Conservation (phyloP, 73 alveolate species). For the Paramecium pentaurelia region DNA sequence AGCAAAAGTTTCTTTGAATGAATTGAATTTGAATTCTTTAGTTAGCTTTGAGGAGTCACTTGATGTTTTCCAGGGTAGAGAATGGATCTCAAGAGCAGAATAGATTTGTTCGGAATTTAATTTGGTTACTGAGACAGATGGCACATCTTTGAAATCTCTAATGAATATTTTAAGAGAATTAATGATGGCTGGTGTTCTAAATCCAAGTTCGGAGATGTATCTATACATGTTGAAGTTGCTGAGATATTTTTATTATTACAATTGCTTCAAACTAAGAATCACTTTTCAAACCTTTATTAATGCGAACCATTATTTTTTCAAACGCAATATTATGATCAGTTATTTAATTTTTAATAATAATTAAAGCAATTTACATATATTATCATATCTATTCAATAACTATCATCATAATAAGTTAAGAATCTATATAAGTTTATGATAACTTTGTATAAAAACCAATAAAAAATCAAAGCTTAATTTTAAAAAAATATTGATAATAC, state of each 20-base stretch:
- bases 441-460: not conserved
- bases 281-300: not conserved
- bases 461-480: not conserved
- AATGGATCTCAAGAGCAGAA: conserved; percentile 24
- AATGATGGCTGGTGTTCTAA: conserved; percentile 8
- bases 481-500: too few relatives aligned
- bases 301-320: not conserved
- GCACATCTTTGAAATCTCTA: not conserved
- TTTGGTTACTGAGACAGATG: not conserved
- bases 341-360: not conserved
- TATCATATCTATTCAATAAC: not conserved
- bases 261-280: not conserved
- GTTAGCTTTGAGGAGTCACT: not conserved
- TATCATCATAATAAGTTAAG: not conserved
- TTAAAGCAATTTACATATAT: not conserved
- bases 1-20: conserved; percentile 9
- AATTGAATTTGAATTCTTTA: not conserved
- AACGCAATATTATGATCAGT: not conserved
- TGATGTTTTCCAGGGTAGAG: not conserved
- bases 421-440: not conserved
- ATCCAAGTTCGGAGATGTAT: conserved; percentile 29
- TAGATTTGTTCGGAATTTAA: not conserved
- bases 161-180: not conserved
- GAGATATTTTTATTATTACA: not conserved
- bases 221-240: not conserved